Conservation (phyloP, 2,329 filamentous ascomycete genomes). For the Fusarium liriodendri region DNA sequence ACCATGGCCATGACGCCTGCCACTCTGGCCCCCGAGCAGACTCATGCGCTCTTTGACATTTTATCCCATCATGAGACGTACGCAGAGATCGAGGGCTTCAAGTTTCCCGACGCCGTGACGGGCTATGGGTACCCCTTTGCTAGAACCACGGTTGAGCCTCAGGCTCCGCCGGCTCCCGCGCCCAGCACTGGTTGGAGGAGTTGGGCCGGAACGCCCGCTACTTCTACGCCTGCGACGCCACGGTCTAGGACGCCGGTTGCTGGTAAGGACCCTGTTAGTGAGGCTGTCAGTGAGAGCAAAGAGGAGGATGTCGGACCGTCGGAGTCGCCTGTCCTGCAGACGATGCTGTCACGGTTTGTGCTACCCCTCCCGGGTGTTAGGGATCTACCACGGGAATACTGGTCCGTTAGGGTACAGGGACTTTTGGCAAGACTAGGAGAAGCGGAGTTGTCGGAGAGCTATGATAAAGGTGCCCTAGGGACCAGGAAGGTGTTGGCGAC, state of each 20-base stretch:
- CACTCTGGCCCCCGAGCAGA: conserved; percentile 53
- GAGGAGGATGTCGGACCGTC: conserved; percentile 49
- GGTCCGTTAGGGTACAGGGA: conserved; percentile 69
- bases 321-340: conserved; percentile 74
- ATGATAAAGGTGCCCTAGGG: conserved; percentile 81
- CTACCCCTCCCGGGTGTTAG: conserved; percentile 74
- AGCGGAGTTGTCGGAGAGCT: conserved; percentile 81
- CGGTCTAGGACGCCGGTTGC: conserved; percentile 41
- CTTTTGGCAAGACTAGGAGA: conserved; percentile 72
- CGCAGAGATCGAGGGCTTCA: conserved; percentile 79
- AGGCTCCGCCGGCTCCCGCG: conserved; percentile 12
- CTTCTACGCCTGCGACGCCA: conserved; percentile 43
- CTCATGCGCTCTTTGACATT: conserved; percentile 68
- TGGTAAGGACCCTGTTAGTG: conserved; percentile 13
- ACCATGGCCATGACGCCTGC: conserved; percentile 43
- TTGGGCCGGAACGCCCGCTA: conserved; percentile 39
- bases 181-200: conserved; percentile 31
- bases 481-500: conserved; percentile 81
- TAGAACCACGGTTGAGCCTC: conserved; percentile 27
- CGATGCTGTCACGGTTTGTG: conserved; percentile 72
- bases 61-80: conserved; percentile 71
- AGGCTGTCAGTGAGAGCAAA: conserved; percentile 13
- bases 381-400: conserved; percentile 73
- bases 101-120: conserved; percentile 70
- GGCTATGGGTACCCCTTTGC: conserved; percentile 78